Percentiles rank a stretch among this genome's conserved stretches.
Evolutionary conservation across 164 flowering plant genomes (phyloP).

Genomic region (Sedum album): DNA sequence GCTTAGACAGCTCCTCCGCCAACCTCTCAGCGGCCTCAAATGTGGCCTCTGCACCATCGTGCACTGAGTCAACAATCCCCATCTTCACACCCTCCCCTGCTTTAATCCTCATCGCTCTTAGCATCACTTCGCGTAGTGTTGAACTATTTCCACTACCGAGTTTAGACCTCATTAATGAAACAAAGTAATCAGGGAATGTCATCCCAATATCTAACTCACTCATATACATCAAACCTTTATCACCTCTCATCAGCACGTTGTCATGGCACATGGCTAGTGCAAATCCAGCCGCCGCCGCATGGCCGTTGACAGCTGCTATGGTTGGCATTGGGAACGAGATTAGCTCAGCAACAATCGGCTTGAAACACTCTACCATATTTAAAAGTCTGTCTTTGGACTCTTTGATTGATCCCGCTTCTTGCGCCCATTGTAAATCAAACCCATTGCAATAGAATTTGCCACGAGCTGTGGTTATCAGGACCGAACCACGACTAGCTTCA

Average conservation of each 20-base stretch:
- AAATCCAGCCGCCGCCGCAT: constrained; percentile 75
- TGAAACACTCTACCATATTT: constrained; percentile 22
- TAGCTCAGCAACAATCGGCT: constrained; percentile 36
- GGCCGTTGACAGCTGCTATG: constrained; percentile 76
- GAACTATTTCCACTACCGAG: constrained; percentile 21
- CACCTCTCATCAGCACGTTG: constrained; percentile 60
- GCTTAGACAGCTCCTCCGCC: constrained; percentile 40
- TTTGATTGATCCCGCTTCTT: constrained; percentile 11
- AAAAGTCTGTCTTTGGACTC: constrained; percentile 14
- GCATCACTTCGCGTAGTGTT: constrained; percentile 31
- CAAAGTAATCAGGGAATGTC: constrained; percentile 24
- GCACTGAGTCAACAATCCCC: constrained; percentile 49
- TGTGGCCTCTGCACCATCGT: constrained; percentile 40
- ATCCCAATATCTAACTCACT: constrained; percentile 68
- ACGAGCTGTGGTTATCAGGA: constrained; percentile 56
- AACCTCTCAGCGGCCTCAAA: constrained; percentile 41
- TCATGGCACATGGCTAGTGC: constrained; percentile 65
- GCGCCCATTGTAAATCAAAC: constrained; percentile 59
- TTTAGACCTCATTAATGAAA: constrained; percentile 32
- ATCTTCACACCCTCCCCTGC: constrained; percentile 38
- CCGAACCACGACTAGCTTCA: constrained; percentile 17
- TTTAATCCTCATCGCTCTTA: constrained; percentile 43
- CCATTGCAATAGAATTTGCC: constrained; percentile 90
- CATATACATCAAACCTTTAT: constrained; percentile 71
- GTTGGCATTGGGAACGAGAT: constrained; percentile 78